Base-by-base conservation (phyloP, 805 yeast genomes). In the Debaryomyces castellii region DNA sequence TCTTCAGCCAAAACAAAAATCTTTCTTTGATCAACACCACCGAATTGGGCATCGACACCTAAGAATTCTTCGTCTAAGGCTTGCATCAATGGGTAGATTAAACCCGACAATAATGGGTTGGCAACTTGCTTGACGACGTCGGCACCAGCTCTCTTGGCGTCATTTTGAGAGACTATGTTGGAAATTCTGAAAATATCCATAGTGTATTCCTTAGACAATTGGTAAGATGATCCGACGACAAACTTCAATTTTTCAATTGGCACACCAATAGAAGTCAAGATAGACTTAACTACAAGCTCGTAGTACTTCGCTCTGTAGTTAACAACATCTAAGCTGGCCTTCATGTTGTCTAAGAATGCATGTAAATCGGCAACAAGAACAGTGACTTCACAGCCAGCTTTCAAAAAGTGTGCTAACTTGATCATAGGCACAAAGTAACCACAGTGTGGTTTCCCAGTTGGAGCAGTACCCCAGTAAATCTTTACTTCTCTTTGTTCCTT, bases 391-490 rank as follows among this genome's bases (percentile, higher is more conserved):
- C 96, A 89, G 10, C 98, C 99, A 14, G 99, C 99, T 59, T 83
- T 85, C 66, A 94, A 78, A 66, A 92, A 89, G 65, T 94, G 91
- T 1, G 98, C 98, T 56, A 94, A 71, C 67, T 94, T 92, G 50
- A 95, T 86, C 98, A 94, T 92, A 43, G 98, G 94, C 32, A 94
- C 99, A 62, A 94, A 89, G 78, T 94, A 94, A 43, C 98, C 99
- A 74, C 97, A 91, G 71, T 94, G 99, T 38, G 98, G 97, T 69
- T 82, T 88, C 43, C 99, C 99, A 4, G 99, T 94, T 49, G 99
- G 98, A 6, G 99, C 99, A 17, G 98, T 91, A 55, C 99, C 99
- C 98, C 97, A 94, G 81, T 94, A 94, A 60, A 94, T 71, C 60
- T 82, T 87, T 54, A 95, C 68, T 11, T 94, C 88, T 58, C 96